phyloP scores from a whole-genome alignment of 345 rosid genomes.

The Rhodomyrtus tomentosa region DNA sequence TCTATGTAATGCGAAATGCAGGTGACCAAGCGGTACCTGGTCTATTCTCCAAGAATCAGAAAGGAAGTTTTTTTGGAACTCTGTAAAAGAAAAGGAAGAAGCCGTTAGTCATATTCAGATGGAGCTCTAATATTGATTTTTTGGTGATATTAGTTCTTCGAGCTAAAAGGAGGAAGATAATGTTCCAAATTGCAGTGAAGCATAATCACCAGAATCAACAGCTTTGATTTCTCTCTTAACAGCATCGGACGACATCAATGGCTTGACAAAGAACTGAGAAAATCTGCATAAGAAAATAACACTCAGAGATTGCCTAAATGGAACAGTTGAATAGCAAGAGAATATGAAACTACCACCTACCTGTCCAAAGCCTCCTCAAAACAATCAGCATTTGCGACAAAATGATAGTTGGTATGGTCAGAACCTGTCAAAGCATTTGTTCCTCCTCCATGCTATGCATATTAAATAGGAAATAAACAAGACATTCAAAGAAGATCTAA shows the following conservation, averaged over 20 bases:
- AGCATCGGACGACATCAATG: slow-evolving; percentile 91
- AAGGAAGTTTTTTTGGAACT: slow-evolving; percentile 81
- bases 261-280: slow-evolving; percentile 81
- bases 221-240: slow-evolving; percentile 83
- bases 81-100: slow-evolving; percentile 24
- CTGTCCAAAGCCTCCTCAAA: slow-evolving; percentile 89
- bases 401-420: slow-evolving; percentile 66
- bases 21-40: slow-evolving; percentile 36
- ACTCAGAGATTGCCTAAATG: not conserved
- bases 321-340: not conserved
- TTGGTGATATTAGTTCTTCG: not conserved
- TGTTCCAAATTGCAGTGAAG: not conserved
- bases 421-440: slow-evolving; percentile 78
- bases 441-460: slow-evolving; percentile 71
- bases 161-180: not conserved
- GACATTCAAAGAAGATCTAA: not conserved
- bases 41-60: slow-evolving; percentile 74
- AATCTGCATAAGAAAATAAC: slow-evolving; percentile 39
- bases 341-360: slow-evolving; percentile 15
- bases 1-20: not conserved
- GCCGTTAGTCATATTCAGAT: not conserved
- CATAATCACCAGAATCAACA: slow-evolving; percentile 77
- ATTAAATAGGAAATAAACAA: not conserved
- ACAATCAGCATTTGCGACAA: slow-evolving; percentile 58
- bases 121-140: not conserved